Percentiles rank a stretch among this genome's conserved stretches.
These are phyloP conservation scores for Mortierella claussenii DNA, from an alignment of 192 early-diverging fungal species.

Conservation along the genomic window DNA sequence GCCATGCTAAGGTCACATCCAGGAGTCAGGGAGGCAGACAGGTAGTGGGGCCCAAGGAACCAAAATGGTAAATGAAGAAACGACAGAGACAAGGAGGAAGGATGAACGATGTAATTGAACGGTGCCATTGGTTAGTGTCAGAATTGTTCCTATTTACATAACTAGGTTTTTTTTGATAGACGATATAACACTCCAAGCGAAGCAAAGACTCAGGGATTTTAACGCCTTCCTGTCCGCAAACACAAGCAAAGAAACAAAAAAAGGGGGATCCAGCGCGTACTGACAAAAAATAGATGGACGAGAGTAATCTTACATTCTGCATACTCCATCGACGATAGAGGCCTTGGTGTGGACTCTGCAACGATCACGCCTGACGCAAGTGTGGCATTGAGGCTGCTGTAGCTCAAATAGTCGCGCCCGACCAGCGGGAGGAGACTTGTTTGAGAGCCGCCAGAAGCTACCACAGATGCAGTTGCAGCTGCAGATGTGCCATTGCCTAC, in stretches of 20 bases:
- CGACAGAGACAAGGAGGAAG: neutral
- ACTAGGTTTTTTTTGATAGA: too few species aligned
- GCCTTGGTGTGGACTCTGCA: conserved; percentile 13
- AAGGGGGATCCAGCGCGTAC: too few species aligned
- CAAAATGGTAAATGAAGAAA: neutral
- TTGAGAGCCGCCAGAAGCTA: too few species aligned
- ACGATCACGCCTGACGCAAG: conserved; percentile 1
- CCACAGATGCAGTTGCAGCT: neutral
- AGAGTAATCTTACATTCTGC: conserved; percentile 51
- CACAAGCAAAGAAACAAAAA: too few species aligned
- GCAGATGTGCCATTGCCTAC: neutral
- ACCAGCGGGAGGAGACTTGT: conserved; percentile 47
- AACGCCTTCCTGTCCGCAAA: too few species aligned
- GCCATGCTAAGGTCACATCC: conserved; percentile 2
- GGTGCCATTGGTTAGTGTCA: too few species aligned
- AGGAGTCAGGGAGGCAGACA: too few species aligned
- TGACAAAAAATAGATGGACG: too few species aligned
- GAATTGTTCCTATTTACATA: too few species aligned
- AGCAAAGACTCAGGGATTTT: too few species aligned
- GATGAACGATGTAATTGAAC: too few species aligned
- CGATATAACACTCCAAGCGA: too few species aligned
- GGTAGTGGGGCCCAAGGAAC: neutral
- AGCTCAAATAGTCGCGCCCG: conserved; percentile 34
- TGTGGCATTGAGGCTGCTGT: conserved; percentile 15
- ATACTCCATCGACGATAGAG: conserved; percentile 47